These are phyloP conservation scores for Zangia roseola DNA, from an alignment of 768 basidiomycete genomes.

Conservation along the genomic window DNA sequence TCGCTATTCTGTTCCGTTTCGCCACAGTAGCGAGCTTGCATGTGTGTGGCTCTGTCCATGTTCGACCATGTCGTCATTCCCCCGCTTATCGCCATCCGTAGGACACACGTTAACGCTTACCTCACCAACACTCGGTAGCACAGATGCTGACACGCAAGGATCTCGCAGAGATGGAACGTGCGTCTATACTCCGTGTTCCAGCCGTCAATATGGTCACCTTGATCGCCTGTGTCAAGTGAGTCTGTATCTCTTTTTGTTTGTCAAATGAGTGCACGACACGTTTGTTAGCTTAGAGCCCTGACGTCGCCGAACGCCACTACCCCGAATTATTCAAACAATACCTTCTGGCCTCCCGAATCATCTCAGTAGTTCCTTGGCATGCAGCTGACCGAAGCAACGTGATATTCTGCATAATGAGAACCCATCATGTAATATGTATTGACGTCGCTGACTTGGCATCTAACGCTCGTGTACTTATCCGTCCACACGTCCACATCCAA, in stretches of 20 bases:
- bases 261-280: background rate
- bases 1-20: conserved; percentile 83
- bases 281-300: conserved; percentile 69
- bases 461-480: too few relatives aligned
- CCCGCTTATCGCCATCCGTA: background rate
- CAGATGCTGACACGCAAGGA: conserved; percentile 62
- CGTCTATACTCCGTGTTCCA: conserved; percentile 35
- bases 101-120: too few relatives aligned
- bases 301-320: conserved; percentile 76
- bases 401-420: too few relatives aligned
- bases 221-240: conserved; percentile 77
- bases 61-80: conserved; percentile 42
- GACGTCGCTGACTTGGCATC: too few relatives aligned
- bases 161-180: conserved; percentile 60
- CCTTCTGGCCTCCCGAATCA: conserved; percentile 53
- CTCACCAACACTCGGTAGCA: too few relatives aligned
- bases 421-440: too few relatives aligned
- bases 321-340: conserved; percentile 67
- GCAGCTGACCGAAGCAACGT: too few relatives aligned
- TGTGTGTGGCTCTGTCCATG: conserved; percentile 46
- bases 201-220: conserved; percentile 79
- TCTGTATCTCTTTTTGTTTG: conserved; percentile 1
- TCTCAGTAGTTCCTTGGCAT: conserved; percentile 31
- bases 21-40: conserved; percentile 74
- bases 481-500: background rate